Evolutionary conservation across 2,329 filamentous ascomycete genomes (phyloP).

Genomic region (Dendryphion nanum): DNA sequence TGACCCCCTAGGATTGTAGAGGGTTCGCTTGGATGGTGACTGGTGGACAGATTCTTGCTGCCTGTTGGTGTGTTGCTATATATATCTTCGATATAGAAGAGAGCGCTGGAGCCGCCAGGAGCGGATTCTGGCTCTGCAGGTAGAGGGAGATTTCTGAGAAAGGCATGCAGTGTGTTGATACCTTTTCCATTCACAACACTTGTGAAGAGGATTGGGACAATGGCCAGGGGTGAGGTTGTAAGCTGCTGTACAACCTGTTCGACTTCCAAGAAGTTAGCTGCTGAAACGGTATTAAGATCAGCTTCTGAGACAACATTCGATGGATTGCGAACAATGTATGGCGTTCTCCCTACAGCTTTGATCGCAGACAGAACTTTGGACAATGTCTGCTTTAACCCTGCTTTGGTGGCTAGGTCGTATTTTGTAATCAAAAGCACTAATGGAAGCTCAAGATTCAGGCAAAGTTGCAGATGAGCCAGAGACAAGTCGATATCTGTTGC

Average conservation of each 20-base stretch:
- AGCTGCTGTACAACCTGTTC: conserved; percentile 55
- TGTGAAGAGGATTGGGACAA: conserved; percentile 83
- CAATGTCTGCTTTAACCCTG: conserved; percentile 67
- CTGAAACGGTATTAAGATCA: conserved; percentile 55
- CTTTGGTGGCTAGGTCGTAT: conserved; percentile 77
- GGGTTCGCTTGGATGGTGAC: conserved; percentile 10
- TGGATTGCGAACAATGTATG: conserved; percentile 61
- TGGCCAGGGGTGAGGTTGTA: conserved; percentile 42
- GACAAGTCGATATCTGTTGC: conserved; percentile 67
- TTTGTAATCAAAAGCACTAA: conserved; percentile 86
- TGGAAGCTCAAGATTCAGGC: conserved; percentile 74
- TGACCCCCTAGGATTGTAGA: conserved; percentile 76
- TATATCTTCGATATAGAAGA: conserved; percentile 91
- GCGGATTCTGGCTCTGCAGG: conserved; percentile 42
- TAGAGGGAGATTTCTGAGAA: conserved; percentile 74
- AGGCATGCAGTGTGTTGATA: conserved; percentile 76
- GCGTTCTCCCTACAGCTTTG: conserved; percentile 71
- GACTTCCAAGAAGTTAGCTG: conserved; percentile 58
- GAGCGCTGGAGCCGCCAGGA: conserved; percentile 47
- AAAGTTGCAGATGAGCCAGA: conserved; percentile 79
- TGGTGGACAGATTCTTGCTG: conserved; percentile 5
- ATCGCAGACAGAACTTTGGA: conserved; percentile 72
- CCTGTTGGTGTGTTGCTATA: conserved; percentile 61
- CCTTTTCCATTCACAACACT: conserved; percentile 84
- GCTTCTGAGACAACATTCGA: conserved; percentile 31